phyloP scores from a whole-genome alignment of 805 yeast species.

The Candida xiaguanensis region DNA sequence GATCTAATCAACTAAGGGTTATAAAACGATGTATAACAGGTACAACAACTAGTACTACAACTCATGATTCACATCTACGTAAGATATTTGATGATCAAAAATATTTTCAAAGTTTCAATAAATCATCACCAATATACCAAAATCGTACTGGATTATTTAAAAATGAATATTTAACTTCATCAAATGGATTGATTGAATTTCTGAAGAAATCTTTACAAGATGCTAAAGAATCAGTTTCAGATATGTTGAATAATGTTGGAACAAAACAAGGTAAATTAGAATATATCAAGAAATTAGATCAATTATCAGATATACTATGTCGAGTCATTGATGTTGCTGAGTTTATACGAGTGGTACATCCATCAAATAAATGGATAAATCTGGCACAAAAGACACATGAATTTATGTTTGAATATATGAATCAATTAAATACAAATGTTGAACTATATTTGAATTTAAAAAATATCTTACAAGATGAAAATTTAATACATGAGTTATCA shows the following conservation, averaged over 20 bases:
- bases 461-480: conserved; percentile 45
- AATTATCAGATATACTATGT: conserved; percentile 83
- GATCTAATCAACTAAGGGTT: not conserved
- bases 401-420: conserved; percentile 90
- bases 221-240: conserved; percentile 60
- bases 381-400: conserved; percentile 90
- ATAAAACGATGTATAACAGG: not conserved
- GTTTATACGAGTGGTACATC: conserved; percentile 85
- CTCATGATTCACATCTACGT: conserved; percentile 23
- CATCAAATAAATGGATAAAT: conserved; percentile 60
- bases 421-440: conserved; percentile 79
- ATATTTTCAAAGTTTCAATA: conserved; percentile 53
- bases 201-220: conserved; percentile 57
- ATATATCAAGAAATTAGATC: conserved; percentile 69
- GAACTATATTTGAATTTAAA: conserved; percentile 61
- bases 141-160: conserved; percentile 60
- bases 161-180: conserved; percentile 65
- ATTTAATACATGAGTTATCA: conserved; percentile 36
- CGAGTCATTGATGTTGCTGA: conserved; percentile 93
- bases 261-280: conserved; percentile 40
- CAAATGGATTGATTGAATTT: conserved; percentile 68
- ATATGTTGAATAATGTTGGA: conserved; percentile 42
- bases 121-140: conserved; percentile 11
- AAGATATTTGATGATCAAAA: conserved; percentile 59
- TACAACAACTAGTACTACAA: conserved; percentile 10